Base-by-base conservation (phyloP, 495 filamentous ascomycete genomes). In the Aspergillus indologenus region DNA sequence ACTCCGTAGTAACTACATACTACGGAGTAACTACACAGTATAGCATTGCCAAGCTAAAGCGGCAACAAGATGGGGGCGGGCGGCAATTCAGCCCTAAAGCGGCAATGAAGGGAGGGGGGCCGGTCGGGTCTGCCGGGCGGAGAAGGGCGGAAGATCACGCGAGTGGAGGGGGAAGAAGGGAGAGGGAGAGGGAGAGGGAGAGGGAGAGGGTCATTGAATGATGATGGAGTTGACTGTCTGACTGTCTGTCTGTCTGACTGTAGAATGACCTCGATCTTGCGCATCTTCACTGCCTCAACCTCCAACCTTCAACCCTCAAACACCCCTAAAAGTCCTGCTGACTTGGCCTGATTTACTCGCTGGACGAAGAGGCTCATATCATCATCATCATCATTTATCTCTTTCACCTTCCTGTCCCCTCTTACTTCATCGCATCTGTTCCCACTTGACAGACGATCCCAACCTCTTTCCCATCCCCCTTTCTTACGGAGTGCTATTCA, bases 61-160 rank as follows among this genome's bases (percentile, higher is more conserved):
- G n/a, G 22, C 23, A 50, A 50, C 6, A 11, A 11, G 5, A 7
- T 17, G 47, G 22, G 47, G 20, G 22, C 11, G 21, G 15, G 19
- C 7, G 20, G 46, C 18, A 48, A 22, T 26, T 23, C 22, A 24
- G 47, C 19, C 22, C 9, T 51, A 51, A 51, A 51, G 48, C 48
- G 48, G 48, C 48, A 51, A 31, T 18, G 18, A 24, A 31, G 18
- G 23, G 48, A 15, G 19, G 20, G 3, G 15, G 3, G 1, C 21
- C 9, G 9, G 20, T 24, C 47, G 20, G 21, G 21, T 22, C 47
- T 22, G 22, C 20, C n/a, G 48, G 45, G 48, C 48, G 48, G 48
- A 51, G 48, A 31, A 31, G 48, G 8, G 24, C 48, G 48, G 23
- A 29, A 29, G 48, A 24, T 51, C 48, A 51, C 48, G 23, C 48